These are phyloP conservation scores for Fusarium coffeatum DNA, from an alignment of 2,329 filamentous ascomycete genomes.

Conservation along the genomic window DNA sequence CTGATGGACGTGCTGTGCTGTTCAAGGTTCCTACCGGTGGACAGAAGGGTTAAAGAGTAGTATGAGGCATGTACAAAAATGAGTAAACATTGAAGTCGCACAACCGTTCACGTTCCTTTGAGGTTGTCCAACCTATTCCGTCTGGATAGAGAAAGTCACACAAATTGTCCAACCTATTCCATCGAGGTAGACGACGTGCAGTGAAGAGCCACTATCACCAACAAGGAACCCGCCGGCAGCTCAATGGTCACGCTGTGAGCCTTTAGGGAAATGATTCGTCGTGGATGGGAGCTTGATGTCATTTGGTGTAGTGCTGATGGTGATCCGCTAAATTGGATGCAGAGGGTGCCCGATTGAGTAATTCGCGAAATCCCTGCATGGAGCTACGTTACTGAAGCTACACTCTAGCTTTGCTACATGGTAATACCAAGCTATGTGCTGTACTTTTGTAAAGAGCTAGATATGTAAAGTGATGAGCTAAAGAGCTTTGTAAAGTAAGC, in stretches of 20 bases:
- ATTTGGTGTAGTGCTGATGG: slow-evolving; percentile 2
- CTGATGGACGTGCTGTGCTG: slow-evolving; percentile 65
- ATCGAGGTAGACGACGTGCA: background rate
- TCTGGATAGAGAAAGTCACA: background rate
- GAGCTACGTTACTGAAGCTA: background rate
- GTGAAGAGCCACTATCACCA: background rate
- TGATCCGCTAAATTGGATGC: background rate
- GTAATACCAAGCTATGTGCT: background rate
- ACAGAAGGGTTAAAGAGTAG: slow-evolving; percentile 50
- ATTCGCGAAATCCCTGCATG: slow-evolving; percentile 7
- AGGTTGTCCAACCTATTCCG: background rate
- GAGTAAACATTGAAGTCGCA: background rate
- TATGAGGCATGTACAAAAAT: background rate
- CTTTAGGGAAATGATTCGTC: background rate
- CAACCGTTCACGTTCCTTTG: no score
- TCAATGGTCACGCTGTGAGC: background rate
- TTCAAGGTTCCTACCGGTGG: slow-evolving; percentile 68
- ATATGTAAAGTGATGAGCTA: background rate
- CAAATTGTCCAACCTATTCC: background rate
- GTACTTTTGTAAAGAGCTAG: background rate
- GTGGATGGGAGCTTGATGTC: slow-evolving; percentile 17
- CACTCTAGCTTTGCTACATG: background rate
- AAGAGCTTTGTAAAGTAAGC: background rate
- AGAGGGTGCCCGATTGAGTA: slow-evolving; percentile 1
- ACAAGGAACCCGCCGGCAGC: background rate